These are phyloP conservation scores for Lichenothelia convexa DNA, from an alignment of 495 filamentous ascomycete species.

Conservation along the genomic window DNA sequence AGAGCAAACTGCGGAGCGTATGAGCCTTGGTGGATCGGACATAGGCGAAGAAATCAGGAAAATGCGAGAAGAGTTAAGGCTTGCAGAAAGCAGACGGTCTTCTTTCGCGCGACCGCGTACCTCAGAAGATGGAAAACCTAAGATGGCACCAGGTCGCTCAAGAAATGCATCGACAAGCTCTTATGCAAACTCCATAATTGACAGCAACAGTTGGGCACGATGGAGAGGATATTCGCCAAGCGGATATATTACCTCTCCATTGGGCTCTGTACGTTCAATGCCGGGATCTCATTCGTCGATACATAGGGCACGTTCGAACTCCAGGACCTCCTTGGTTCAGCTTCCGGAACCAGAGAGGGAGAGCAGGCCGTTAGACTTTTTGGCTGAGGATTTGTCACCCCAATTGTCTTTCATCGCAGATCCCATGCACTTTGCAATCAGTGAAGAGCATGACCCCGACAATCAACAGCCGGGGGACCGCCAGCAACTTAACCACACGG, in stretches of 20 bases:
- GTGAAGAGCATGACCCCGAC: neutral
- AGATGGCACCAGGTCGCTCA: constrained; percentile 18
- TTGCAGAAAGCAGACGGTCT: constrained; percentile 40
- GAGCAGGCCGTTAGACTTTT: constrained; percentile 24
- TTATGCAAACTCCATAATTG: constrained; percentile 44
- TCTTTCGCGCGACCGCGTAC: constrained; percentile 20
- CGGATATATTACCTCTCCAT: constrained; percentile 6
- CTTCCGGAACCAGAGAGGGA: constrained; percentile 32
- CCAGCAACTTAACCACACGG: too few species aligned
- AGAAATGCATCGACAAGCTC: constrained; percentile 31
- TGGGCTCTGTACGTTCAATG: constrained; percentile 6
- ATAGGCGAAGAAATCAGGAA: constrained; percentile 70
- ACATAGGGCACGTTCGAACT: constrained; percentile 3
- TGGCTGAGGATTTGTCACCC: constrained; percentile 4
- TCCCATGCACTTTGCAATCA: neutral
- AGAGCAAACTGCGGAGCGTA: constrained; percentile 62
- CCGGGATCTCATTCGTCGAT: constrained; percentile 6
- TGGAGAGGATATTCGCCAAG: constrained; percentile 53
- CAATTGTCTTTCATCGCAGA: neutral
- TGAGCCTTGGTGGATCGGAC: constrained; percentile 58
- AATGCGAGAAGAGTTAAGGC: constrained; percentile 60
- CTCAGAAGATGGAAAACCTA: constrained; percentile 3
- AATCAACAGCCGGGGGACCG: neutral
- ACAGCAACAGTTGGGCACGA: constrained; percentile 44
- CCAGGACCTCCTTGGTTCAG: constrained; percentile 25